Evolutionary conservation across 2,329 filamentous ascomycete species (phyloP).

Genomic region (Botryosphaeria dothidea): DNA sequence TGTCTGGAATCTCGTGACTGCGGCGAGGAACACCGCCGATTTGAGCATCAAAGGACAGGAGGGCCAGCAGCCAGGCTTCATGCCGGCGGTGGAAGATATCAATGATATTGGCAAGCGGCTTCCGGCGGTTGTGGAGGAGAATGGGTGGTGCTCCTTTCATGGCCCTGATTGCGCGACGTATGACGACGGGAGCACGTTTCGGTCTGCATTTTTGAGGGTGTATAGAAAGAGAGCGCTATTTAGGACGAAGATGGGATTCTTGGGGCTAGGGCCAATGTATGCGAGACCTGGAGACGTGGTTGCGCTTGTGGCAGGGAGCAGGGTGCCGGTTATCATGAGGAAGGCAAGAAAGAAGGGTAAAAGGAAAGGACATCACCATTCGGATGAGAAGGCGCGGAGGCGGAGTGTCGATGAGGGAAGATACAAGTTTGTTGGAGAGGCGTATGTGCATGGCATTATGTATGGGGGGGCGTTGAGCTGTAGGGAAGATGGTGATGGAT

Average conservation of each 20-base stretch:
- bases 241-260: slow-evolving; percentile 1
- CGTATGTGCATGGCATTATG: background rate
- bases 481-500: too few species aligned
- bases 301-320: background rate
- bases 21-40: background rate
- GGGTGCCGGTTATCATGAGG: background rate
- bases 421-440: background rate
- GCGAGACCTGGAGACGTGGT: slow-evolving; percentile 1
- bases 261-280: slow-evolving; percentile 6
- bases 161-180: background rate
- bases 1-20: background rate
- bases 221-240: background rate
- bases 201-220: background rate
- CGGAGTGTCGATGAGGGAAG: background rate
- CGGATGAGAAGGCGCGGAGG: background rate
- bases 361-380: background rate
- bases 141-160: background rate
- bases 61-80: background rate
- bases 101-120: background rate
- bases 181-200: background rate
- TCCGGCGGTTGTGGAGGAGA: background rate
- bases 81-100: background rate
- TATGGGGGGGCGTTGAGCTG: background rate
- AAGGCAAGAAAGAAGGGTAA: background rate
- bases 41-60: too few species aligned